Base-by-base conservation (phyloP, 768 basidiomycete species). In the Lactifluus piperatus region DNA sequence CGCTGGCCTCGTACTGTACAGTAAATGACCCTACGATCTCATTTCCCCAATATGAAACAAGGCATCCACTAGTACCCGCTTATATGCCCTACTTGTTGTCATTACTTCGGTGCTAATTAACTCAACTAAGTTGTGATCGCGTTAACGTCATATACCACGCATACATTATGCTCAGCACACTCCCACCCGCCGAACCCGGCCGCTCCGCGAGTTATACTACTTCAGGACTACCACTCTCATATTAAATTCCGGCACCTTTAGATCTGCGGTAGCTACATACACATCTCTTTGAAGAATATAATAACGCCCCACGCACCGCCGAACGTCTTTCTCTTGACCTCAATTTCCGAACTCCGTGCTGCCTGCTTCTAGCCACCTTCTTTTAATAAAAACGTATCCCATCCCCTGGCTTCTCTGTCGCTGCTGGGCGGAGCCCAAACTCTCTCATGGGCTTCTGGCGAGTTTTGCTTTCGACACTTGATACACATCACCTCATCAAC, bases 341-440 rank as follows among this genome's bases (percentile, higher is more conserved):
- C n/a, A 11, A 34, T 34, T 30, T 8, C 34, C 10, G 11, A 34
- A 5, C 1, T 11, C 43, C 54, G 48, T 45, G 27, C 20, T 37
- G 27, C 24, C n/a, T 50, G 48, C 48, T 60, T 60, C 48, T 60
- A 39, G 58, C 41, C 20, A 16, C 20, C 60, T 54, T 54, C 58
- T 51, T 51, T 56, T 54, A 60, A 60, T 60, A 50, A 46, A 50
- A 26, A 51, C 48, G 43, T 46, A 50, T 39, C 14, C 32, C 18
- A 46, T 45, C 8, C 32, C 50, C 22, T 24, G 34, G 36, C 57
- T 51, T 52, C 57, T 13, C 22, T 45, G 49, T 56, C 45, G 8
- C 20, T 56, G 20, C 29, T 56, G 29, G 10, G 30, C 34, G 29
- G 54, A 39, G 27, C 54, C 44, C 30, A 11, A 57, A 45, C 27